Evolutionary conservation across 2,329 filamentous ascomycete genomes (phyloP).

Genomic region (Hypoxylon sp.): DNA sequence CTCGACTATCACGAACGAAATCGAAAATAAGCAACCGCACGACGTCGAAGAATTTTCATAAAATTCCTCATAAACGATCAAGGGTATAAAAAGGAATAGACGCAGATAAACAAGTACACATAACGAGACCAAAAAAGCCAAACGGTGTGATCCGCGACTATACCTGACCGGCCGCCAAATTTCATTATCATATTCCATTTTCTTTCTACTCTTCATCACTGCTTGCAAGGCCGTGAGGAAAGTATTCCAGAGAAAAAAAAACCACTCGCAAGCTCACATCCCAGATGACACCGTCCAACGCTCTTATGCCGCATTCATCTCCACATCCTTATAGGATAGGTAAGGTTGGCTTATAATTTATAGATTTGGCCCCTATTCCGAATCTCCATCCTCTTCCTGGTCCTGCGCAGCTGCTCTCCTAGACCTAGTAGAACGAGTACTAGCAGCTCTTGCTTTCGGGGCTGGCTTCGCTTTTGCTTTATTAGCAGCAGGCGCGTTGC

Average conservation of each 20-base stretch:
- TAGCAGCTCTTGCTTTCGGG: slow-evolving; percentile 43
- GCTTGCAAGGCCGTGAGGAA: slow-evolving; percentile 3
- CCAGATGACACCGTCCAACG: not conserved
- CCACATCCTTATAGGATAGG: not conserved
- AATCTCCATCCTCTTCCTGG: slow-evolving; percentile 42
- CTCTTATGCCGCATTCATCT: not conserved
- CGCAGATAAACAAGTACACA: slow-evolving; percentile 8
- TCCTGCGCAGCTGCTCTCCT: slow-evolving; percentile 40
- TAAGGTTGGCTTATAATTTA: not conserved
- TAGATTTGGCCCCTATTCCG: slow-evolving; percentile 27
- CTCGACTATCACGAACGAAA: not conserved
- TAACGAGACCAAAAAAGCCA: slow-evolving; percentile 15
- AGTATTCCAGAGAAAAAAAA: slow-evolving; percentile 5
- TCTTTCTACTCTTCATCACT: not conserved
- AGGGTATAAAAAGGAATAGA: slow-evolving; percentile 42
- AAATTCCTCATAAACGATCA: slow-evolving; percentile 27
- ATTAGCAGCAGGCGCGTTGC: slow-evolving; percentile 43
- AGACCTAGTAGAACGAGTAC: slow-evolving; percentile 51
- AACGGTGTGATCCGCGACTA: slow-evolving; percentile 18
- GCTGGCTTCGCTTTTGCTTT: slow-evolving; percentile 47
- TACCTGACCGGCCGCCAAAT: slow-evolving; percentile 9
- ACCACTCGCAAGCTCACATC: not conserved
- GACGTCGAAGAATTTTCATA: slow-evolving; percentile 11
- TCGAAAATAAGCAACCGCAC: slow-evolving; percentile 7
- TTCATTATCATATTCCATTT: slow-evolving; percentile 38